Percentiles rank a stretch among this genome's conserved stretches.
These are phyloP conservation scores for Nephelium lappaceum DNA, from an alignment of 345 rosid genomes.

Conservation along the genomic window DNA sequence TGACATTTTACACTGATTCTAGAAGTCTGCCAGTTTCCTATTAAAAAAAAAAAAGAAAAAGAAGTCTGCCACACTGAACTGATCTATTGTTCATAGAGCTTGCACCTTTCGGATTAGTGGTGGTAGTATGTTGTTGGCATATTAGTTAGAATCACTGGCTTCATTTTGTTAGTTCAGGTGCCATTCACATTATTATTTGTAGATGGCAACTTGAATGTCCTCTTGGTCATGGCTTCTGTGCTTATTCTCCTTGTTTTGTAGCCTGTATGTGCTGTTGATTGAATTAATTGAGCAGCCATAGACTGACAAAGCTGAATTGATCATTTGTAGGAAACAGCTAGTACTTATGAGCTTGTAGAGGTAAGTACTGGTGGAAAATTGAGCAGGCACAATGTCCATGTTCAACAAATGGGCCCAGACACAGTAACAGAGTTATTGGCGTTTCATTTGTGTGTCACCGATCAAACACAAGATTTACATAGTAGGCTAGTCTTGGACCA, in stretches of 20 bases:
- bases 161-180: background rate
- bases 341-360: slow-evolving; percentile 83
- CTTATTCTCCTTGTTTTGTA: background rate
- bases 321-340: slow-evolving; percentile 61
- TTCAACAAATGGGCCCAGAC: slow-evolving; percentile 86
- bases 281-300: slow-evolving; percentile 2
- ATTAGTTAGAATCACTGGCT: background rate
- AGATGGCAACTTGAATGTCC: background rate
- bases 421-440: slow-evolving; percentile 82
- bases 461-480: slow-evolving; percentile 90
- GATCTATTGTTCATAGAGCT: background rate
- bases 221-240: background rate
- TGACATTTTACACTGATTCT: too few relatives aligned
- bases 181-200: background rate
- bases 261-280: background rate
- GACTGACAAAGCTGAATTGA: slow-evolving; percentile 9
- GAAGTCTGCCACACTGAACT: too few relatives aligned
- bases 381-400: slow-evolving; percentile 91
- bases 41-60: too few relatives aligned
- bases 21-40: too few relatives aligned
- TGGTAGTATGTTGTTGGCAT: background rate
- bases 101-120: background rate
- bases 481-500: slow-evolving; percentile 84
- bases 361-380: slow-evolving; percentile 90
- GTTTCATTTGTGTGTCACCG: slow-evolving; percentile 67